phyloP scores from a whole-genome alignment of 2,329 filamentous ascomycete species.

The Niveomyces coronatus region DNA sequence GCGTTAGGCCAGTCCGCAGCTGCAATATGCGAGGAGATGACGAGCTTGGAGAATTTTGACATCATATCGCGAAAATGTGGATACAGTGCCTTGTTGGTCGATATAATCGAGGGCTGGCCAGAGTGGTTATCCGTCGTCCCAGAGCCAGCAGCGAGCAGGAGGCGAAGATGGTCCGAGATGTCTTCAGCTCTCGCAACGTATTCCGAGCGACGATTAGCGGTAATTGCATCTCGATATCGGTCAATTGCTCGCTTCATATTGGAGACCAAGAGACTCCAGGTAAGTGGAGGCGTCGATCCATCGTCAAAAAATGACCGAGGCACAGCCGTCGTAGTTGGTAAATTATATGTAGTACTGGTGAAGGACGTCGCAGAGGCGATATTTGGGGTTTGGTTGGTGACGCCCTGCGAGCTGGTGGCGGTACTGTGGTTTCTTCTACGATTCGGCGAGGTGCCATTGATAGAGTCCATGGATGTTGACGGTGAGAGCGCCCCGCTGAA shows the following conservation, averaged over 20 bases:
- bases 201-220: conserved; percentile 71
- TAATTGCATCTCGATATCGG: conserved; percentile 81
- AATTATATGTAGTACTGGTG: conserved; percentile 46
- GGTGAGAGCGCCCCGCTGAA: conserved; percentile 66
- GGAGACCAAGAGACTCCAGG: conserved; percentile 80
- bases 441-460: conserved; percentile 57
- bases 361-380: conserved; percentile 52
- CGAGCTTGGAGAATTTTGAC: conserved; percentile 98
- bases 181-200: conserved; percentile 94
- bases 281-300: conserved; percentile 65
- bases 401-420: conserved; percentile 26
- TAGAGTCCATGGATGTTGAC: conserved; percentile 83
- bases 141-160: conserved; percentile 89
- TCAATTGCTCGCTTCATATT: conserved; percentile 92
- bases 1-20: conserved; percentile 91
- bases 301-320: conserved; percentile 88
- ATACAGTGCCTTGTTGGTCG: conserved; percentile 92
- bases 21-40: conserved; percentile 95
- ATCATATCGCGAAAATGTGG: conserved; percentile 98
- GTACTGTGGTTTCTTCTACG: conserved; percentile 47
- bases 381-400: conserved; percentile 37
- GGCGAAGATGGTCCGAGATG: conserved; percentile 88
- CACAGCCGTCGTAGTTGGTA: conserved; percentile 49
- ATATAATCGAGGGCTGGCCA: conserved; percentile 97
- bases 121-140: conserved; percentile 98